phyloP scores from a whole-genome alignment of 768 basidiomycete genomes.

The Podaxis mareebaensis region DNA sequence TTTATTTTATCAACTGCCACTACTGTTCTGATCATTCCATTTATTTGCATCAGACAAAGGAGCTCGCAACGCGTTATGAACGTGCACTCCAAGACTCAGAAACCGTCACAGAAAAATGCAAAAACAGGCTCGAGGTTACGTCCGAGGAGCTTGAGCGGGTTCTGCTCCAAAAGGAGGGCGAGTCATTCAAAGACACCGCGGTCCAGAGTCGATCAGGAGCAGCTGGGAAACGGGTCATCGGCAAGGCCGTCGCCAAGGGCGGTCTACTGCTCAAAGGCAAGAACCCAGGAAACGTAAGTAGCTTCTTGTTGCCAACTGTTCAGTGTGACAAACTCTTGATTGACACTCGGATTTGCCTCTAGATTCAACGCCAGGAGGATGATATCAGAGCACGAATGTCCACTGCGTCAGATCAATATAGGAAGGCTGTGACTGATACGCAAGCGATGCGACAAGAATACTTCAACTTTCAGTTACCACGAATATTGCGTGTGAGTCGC shows the following conservation, averaged over 20 bases:
- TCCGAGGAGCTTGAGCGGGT: constrained; percentile 95
- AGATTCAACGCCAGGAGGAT: constrained; percentile 94
- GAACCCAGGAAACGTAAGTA: constrained; percentile 80
- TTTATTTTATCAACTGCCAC: background rate
- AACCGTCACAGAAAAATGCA: constrained; percentile 82
- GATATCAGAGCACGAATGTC: constrained; percentile 89
- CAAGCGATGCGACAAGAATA: constrained; percentile 94
- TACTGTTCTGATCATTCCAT: constrained; percentile 5
- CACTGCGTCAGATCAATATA: constrained; percentile 80
- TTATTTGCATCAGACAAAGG: constrained; percentile 68
- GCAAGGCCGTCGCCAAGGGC: constrained; percentile 90
- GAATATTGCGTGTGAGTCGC: constrained; percentile 79
- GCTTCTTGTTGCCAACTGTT: background rate
- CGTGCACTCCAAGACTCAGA: constrained; percentile 88
- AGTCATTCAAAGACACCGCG: constrained; percentile 80
- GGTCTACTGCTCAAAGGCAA: constrained; percentile 89
- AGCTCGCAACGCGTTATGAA: constrained; percentile 86
- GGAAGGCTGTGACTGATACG: constrained; percentile 87
- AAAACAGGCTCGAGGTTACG: constrained; percentile 79
- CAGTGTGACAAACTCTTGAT: background rate
- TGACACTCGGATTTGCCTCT: constrained; percentile 16
- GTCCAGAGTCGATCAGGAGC: constrained; percentile 62
- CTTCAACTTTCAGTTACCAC: constrained; percentile 95
- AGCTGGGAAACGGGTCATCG: constrained; percentile 79
- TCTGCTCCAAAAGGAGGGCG: constrained; percentile 93